phyloP scores from a whole-genome alignment of 2,329 filamentous ascomycete species.

The Trichothecium roseum region DNA sequence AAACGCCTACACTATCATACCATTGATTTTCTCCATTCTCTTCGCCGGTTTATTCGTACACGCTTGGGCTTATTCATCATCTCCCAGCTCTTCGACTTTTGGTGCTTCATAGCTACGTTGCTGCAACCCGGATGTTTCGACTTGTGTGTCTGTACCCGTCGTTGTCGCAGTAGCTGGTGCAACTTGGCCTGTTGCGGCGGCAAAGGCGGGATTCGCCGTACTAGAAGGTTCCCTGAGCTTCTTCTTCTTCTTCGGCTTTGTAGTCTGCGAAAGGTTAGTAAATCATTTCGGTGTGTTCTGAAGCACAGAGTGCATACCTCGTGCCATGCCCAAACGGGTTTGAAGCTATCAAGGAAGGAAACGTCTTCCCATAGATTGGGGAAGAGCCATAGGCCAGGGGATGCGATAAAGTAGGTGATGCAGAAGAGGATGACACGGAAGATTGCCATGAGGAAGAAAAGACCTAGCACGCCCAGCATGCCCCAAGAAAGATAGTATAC shows the following conservation, averaged over 20 bases:
- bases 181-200: conserved; percentile 41
- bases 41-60: conserved; percentile 1
- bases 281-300: conserved; percentile 2
- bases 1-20: too few relatives aligned
- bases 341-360: conserved; percentile 95
- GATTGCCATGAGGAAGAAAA: conserved; percentile 97
- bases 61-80: conserved; percentile 30
- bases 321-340: conserved; percentile 95
- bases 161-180: conserved; percentile 43
- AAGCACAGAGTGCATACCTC: conserved; percentile 51
- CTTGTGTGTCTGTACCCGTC: conserved; percentile 44
- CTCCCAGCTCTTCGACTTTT: conserved; percentile 39
- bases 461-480: conserved; percentile 75
- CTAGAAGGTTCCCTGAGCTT: conserved; percentile 29
- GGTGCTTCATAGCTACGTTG: conserved; percentile 39
- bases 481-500: conserved; percentile 98
- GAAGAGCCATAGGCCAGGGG: conserved; percentile 95
- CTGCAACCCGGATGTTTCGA: conserved; percentile 31
- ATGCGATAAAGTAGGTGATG: conserved; percentile 72
- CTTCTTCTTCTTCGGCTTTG: conserved; percentile 45
- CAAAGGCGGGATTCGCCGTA: conserved; percentile 31
- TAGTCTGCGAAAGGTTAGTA: conserved; percentile 12
- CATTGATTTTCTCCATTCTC: too few relatives aligned
- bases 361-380: conserved; percentile 98
- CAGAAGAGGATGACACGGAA: conserved; percentile 93